phyloP scores from a whole-genome alignment of 2,329 filamentous ascomycete genomes.

The Trichoderma sp. region DNA sequence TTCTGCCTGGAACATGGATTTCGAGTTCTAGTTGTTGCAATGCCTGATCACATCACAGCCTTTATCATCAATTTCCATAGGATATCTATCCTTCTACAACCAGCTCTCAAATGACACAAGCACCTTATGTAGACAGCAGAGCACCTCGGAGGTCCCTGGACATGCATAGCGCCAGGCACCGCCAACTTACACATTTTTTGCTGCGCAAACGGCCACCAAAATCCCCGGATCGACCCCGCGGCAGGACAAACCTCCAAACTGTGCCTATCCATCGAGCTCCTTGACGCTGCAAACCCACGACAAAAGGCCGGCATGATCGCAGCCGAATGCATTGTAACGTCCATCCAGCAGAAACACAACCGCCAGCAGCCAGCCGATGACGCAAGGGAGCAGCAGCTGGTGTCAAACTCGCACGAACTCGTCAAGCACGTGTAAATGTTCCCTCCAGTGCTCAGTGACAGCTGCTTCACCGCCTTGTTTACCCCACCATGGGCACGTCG shows the following conservation, averaged over 20 bases:
- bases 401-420: background rate
- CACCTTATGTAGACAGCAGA: no score
- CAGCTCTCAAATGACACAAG: no score
- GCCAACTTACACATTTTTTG: conserved; percentile 20
- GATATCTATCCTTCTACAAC: no score
- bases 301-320: no score
- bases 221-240: conserved; percentile 10
- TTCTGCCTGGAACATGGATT: background rate
- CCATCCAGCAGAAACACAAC: background rate
- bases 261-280: background rate
- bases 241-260: background rate
- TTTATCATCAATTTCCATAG: background rate
- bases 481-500: background rate
- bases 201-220: conserved; percentile 7
- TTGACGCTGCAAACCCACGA: no score
- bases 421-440: conserved; percentile 12
- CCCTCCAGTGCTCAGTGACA: background rate
- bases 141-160: no score
- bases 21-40: background rate
- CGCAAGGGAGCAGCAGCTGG: conserved; percentile 4
- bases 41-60: background rate
- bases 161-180: conserved; percentile 14
- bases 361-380: conserved; percentile 4
- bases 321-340: no score
- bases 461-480: conserved; percentile 13